These are phyloP conservation scores for Plasmodium sp. DNA, from an alignment of 169 alveolate genomes.

Conservation along the genomic window DNA sequence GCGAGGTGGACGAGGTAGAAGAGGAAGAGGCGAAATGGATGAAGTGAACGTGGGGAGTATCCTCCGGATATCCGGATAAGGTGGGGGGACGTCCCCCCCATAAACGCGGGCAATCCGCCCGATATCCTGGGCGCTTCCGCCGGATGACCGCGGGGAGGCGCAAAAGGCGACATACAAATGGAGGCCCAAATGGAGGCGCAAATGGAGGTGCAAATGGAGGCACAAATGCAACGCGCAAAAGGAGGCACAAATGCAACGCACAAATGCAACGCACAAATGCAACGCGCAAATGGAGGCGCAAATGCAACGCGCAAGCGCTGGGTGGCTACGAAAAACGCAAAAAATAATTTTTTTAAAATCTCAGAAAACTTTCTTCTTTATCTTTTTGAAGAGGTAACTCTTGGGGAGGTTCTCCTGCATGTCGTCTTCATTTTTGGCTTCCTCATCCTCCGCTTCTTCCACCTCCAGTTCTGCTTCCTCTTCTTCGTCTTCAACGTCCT, in stretches of 20 bases:
- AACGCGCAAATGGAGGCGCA: neutral
- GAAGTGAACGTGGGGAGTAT: neutral
- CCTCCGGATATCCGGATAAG: neutral
- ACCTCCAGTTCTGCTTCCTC: constrained; percentile 12
- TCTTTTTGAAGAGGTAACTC: constrained; percentile 63
- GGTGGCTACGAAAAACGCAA: constrained; percentile 14
- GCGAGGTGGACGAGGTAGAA: neutral
- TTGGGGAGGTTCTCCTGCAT: constrained; percentile 67
- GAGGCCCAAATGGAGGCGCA: neutral
- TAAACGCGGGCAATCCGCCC: neutral
- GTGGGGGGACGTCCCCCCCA: no score
- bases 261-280: neutral
- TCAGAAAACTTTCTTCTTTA: constrained; percentile 48
- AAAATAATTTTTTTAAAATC: neutral
- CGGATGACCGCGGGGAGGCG: neutral
- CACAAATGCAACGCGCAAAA: neutral
- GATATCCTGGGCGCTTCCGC: neutral
- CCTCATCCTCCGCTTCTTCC: neutral
- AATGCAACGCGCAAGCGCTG: neutral
- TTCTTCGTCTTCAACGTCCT: neutral
- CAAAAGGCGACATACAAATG: neutral
- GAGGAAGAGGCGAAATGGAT: neutral
- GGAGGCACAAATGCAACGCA: neutral
- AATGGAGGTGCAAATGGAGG: neutral
- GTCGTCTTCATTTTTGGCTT: constrained; percentile 3